These are phyloP conservation scores for Aspergillus steynii DNA, from an alignment of 495 filamentous ascomycete species.

Conservation along the genomic window DNA sequence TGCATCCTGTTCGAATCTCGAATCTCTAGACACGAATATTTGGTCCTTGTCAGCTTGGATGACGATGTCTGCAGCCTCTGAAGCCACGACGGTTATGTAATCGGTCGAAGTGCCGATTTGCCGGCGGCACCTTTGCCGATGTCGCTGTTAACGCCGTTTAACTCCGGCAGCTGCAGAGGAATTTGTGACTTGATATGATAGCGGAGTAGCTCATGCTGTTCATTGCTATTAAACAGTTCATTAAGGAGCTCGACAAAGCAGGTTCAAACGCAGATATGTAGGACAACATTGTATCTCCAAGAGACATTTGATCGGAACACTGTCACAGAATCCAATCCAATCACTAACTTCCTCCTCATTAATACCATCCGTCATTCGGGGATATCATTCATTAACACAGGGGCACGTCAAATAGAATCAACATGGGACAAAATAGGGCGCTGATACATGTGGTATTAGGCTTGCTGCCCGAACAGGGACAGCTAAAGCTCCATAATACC, in stretches of 20 bases:
- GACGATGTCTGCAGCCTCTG: not conserved
- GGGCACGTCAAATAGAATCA: conserved; percentile 10
- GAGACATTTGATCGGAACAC: conserved; percentile 2
- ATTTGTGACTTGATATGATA: too few relatives aligned
- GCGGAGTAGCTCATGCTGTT: too few relatives aligned
- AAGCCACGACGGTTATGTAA: not conserved
- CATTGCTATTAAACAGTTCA: too few relatives aligned
- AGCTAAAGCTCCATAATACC: conserved; percentile 10
- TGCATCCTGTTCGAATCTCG: not conserved
- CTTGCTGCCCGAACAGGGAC: not conserved
- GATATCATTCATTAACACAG: conserved; percentile 20
- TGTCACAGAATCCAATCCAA: not conserved
- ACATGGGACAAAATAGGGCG: conserved; percentile 5
- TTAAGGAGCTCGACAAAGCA: not conserved
- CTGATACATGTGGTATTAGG: conserved; percentile 16
- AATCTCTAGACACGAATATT: not conserved
- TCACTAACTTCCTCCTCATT: conserved; percentile 21
- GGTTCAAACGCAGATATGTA: not conserved
- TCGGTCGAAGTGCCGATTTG: not conserved
- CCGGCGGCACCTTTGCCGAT: not conserved
- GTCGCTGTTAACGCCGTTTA: not conserved
- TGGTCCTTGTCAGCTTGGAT: not conserved
- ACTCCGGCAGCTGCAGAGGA: not conserved
- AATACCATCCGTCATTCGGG: conserved; percentile 11
- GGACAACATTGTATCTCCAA: not conserved